Evolutionary conservation across 257 asterid species (phyloP), one percentile per base, ranked within the genome.

Genomic region (Plantago ovata): DNA sequence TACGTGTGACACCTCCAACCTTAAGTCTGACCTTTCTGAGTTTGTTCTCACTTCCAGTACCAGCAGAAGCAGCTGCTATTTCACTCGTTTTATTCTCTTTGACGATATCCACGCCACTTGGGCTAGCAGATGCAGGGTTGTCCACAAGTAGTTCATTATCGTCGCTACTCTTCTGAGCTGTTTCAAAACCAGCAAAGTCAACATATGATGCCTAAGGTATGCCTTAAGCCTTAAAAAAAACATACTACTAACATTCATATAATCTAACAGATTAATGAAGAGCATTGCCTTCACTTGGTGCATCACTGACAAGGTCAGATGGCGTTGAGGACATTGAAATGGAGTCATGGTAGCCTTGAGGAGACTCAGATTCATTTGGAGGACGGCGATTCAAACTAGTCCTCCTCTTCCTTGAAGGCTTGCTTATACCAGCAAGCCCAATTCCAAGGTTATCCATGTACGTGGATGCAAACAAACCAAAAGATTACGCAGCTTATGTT

Each of bases 1-100:
- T 82, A 63, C 69, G 86, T 6, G 92, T 80, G 58, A 84, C 89
- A 73, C 93, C 89, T 23, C 96, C 96, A 62, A 87, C 84, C 76
- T 87, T 87, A 66, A 87, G 96, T 70, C 74, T 84, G 13, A 87
- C 83, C 73, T 67, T 82, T 73, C 63, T 84, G 53, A 82, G 59
- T 78, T 74, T 84, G 52, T 61, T 82, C 38, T 63, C 75, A 45
- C 19, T 55, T 64, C 63, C 85, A 53, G 39, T 51, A 58, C 66
- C 89, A 66, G 71, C 81, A 55, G 74, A 68, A 66, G 68, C 57
- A 60, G 64, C 41, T 58, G 69, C 74, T 7, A 42, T 48, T 54
- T 71, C 75, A 11, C 68, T 57, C 60, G 9, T 47, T 56, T 58
- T 38, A 54, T 61, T 46, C 24, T 61, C 73, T 38, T 68, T 49